Evolutionary conservation across 805 yeast species (phyloP), one percentile per base, ranked within the genome.

Genomic region (Ogataea degrootiae): DNA sequence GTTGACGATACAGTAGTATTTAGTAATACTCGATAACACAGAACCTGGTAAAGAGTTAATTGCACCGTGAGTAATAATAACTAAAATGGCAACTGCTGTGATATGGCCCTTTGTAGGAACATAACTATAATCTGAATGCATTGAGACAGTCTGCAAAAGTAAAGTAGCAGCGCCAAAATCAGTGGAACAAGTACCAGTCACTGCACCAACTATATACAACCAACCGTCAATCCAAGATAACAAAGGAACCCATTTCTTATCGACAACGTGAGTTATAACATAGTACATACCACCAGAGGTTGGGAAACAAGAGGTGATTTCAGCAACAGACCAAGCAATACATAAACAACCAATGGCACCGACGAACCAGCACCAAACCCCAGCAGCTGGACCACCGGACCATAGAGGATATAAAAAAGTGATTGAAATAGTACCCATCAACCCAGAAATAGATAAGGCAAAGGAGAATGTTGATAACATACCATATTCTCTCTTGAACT

Each of bases 391-490:
- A 4, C 87, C 87, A 14, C 83, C 81, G 8, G 79, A 65, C 57
- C 61, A 61, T 35, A 75, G 59, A 8, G 80, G 79, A 53, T 74
- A 75, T 45, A 63, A 46, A 41, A 73, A 67, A 9, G 82, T 78
- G 34, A 83, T 77, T 11, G 84, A 71, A 34, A 80, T 75, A 37
- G 85, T 78, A 14, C 87, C 86, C 63, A 80, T 74, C 41, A 82
- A 68, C 17, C 87, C 86, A 62, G 83, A 82, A 53, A 81, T 80
- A 29, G 83, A 77, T 39, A 80, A 74, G 4, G 85, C 85, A 53
- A 80, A 80, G 4, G 85, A 83, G 54, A 77, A 81, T 11, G 83
- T 82, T 41, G 83, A 80, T 41, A 80, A 54, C 47, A 80, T 73
- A n/a, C 77, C 72, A 65, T 80, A 82, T 42, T 71, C 74, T 61